Conservation (phyloP, 225 moss, liverwort and hornwort species). For the Asterella californica region DNA sequence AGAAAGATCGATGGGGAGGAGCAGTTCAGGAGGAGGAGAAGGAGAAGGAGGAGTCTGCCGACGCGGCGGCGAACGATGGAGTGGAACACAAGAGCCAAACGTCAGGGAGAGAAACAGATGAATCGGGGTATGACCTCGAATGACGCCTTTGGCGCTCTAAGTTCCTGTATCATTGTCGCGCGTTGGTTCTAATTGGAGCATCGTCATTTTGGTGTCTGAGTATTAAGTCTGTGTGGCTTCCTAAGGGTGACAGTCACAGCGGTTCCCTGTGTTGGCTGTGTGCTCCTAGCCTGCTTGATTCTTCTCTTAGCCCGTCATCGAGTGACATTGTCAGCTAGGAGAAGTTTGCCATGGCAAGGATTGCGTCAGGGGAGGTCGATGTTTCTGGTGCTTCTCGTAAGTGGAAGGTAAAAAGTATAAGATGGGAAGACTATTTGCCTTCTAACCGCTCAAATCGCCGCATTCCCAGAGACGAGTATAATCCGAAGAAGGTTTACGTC, state of each 20-base stretch:
- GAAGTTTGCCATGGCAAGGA: background rate
- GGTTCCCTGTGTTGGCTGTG: background rate
- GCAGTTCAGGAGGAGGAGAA: constrained; percentile 15
- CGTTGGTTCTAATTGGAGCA: background rate
- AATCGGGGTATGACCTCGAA: constrained; percentile 3
- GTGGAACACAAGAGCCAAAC: constrained; percentile 2
- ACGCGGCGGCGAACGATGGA: background rate
- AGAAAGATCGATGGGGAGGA: constrained; percentile 46
- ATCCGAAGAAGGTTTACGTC: constrained; percentile 57
- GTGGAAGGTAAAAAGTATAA: background rate
- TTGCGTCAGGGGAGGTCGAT: background rate
- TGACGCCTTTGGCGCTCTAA: background rate
- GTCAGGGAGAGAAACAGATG: background rate
- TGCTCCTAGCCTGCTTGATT: background rate
- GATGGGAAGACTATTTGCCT: background rate
- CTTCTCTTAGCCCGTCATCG: background rate
- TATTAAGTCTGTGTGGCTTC: no score
- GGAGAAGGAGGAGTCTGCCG: background rate
- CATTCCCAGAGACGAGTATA: constrained; percentile 43
- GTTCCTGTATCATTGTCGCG: background rate
- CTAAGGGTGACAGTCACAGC: background rate
- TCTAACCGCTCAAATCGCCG: background rate
- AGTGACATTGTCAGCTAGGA: background rate
- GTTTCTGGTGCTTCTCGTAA: background rate
- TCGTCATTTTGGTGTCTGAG: background rate